phyloP scores from a whole-genome alignment of 1,139 yeast species.

The Pichiaceae sp. region DNA sequence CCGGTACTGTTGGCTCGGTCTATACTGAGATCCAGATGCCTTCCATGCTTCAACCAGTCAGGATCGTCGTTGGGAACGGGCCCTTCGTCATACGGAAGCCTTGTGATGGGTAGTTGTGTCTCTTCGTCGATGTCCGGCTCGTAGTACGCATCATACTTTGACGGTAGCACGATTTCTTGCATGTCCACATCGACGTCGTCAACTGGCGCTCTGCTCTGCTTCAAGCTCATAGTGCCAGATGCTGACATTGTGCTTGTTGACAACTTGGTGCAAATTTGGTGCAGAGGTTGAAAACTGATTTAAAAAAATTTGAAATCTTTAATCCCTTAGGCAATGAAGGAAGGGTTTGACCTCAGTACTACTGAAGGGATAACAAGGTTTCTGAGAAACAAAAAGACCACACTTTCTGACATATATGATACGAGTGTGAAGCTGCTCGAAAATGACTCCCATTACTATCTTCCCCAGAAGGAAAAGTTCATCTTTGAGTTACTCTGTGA shows the following conservation, averaged over 20 bases:
- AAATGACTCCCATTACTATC: slow-evolving; percentile 30
- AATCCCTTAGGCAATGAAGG: too few relatives aligned
- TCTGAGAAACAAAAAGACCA: slow-evolving; percentile 48
- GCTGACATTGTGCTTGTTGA: too few relatives aligned
- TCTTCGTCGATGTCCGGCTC: slow-evolving; percentile 26
- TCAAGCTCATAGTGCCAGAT: too few relatives aligned
- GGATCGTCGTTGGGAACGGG: slow-evolving; percentile 17
- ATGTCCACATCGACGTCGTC: slow-evolving; percentile 6
- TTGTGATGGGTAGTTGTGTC: slow-evolving; percentile 29
- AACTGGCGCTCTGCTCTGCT: too few relatives aligned
- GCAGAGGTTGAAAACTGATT: too few relatives aligned
- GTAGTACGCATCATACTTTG: slow-evolving; percentile 4
- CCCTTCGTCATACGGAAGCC: slow-evolving; percentile 26
- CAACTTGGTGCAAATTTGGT: too few relatives aligned
- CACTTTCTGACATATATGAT: slow-evolving; percentile 34
- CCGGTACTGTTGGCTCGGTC: slow-evolving; percentile 33
- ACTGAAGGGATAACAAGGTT: slow-evolving; percentile 60
- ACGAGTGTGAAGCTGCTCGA: slow-evolving; percentile 35
- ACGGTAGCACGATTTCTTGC: slow-evolving; percentile 9
- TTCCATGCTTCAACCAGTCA: slow-evolving; percentile 24
- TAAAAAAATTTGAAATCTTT: too few relatives aligned
- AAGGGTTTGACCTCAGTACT: slow-evolving; percentile 14
- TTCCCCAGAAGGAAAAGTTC: slow-evolving; percentile 57
- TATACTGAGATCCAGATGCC: slow-evolving; percentile 29
- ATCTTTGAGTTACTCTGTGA: slow-evolving; percentile 62